Evolutionary conservation across 306 rosid genomes (phyloP).

Genomic region (Mimosa pudica): DNA sequence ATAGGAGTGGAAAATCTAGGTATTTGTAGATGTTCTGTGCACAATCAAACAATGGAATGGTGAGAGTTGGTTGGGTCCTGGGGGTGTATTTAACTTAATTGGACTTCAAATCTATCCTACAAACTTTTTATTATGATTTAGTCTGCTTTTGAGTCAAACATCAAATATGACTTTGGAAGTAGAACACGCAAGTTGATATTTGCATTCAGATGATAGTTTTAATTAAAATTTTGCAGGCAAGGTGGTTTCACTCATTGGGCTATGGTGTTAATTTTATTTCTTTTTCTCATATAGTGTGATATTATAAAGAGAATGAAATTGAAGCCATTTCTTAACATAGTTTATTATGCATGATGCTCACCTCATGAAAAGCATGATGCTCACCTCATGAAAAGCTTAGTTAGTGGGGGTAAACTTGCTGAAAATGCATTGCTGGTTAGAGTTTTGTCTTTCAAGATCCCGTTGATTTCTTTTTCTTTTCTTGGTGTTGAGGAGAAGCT

Average conservation of each 20-base stretch:
- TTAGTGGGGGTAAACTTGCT: not conserved
- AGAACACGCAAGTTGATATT: not conserved
- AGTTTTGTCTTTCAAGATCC: not conserved
- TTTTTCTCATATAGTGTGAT: no score
- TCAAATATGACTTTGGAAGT: not conserved
- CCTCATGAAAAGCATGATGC: not conserved
- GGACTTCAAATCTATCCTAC: constrained; percentile 17
- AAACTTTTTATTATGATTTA: not conserved
- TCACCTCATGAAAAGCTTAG: not conserved
- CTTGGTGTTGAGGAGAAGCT: not conserved
- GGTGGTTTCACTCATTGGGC: not conserved
- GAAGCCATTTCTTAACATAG: not conserved
- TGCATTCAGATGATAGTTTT: not conserved
- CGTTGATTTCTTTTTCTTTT: no score
- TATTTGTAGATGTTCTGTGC: not conserved
- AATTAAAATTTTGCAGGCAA: constrained; percentile 4
- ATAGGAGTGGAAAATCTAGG: not conserved
- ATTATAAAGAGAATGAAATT: constrained; percentile 4
- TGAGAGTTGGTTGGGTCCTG: not conserved
- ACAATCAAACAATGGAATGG: constrained; percentile 20
- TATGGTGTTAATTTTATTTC: not conserved
- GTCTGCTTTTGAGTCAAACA: not conserved
- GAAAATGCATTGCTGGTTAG: not conserved
- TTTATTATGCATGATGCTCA: not conserved
- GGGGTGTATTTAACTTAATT: not conserved